These are phyloP conservation scores for Tetracladium maxilliforme DNA, from an alignment of 2,329 filamentous ascomycete genomes.

Conservation along the genomic window DNA sequence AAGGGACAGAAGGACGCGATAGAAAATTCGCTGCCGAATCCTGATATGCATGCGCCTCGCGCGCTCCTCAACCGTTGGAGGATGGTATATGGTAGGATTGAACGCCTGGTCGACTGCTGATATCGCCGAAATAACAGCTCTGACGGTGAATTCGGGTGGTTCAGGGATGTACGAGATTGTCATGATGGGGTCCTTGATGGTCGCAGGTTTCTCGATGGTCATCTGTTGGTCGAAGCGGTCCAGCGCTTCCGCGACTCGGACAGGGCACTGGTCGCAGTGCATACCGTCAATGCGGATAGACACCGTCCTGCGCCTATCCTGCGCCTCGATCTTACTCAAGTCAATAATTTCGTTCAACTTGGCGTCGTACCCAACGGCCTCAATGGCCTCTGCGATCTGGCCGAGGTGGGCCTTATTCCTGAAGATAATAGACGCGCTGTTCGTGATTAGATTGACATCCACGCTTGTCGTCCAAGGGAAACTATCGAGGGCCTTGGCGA, in stretches of 20 bases:
- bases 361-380: constrained; percentile 53
- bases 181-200: constrained; percentile 49
- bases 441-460: constrained; percentile 33
- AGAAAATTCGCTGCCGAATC: constrained; percentile 54
- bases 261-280: constrained; percentile 60
- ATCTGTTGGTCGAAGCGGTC: constrained; percentile 33
- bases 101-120: constrained; percentile 51
- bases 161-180: constrained; percentile 56
- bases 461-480: constrained; percentile 30
- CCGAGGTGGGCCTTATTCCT: constrained; percentile 24
- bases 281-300: constrained; percentile 56
- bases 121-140: constrained; percentile 57
- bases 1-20: constrained; percentile 56
- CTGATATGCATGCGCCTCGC: constrained; percentile 56
- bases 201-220: constrained; percentile 36
- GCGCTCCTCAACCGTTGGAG: constrained; percentile 71
- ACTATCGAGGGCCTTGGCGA: constrained; percentile 29
- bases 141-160: constrained; percentile 56
- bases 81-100: constrained; percentile 56
- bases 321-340: no score
- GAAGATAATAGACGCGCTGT: constrained; percentile 32
- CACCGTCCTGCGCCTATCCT: constrained; percentile 37
- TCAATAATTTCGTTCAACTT: constrained; percentile 40
- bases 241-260: constrained; percentile 37
- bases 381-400: constrained; percentile 30